Base-by-base conservation (phyloP, 352 stramenopile species). In the Globisporangium ultimum region DNA sequence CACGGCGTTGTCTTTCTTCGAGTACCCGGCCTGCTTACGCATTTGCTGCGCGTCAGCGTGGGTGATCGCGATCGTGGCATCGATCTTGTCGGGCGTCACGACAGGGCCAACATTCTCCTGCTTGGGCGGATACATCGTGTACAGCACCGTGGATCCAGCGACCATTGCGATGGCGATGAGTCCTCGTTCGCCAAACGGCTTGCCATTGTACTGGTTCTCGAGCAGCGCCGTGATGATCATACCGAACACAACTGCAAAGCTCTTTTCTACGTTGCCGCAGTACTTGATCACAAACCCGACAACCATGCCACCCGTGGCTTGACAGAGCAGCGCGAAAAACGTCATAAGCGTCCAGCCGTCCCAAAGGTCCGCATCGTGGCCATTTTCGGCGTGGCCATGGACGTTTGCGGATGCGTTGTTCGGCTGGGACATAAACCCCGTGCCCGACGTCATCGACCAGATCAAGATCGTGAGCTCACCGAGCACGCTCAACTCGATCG, bases 281-380 rank as follows among this genome's bases (percentile, higher is more conserved):
- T 92, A 75, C 67, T 89, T 89, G 63, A 91, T 95, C 36, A 95
- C 85, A 55, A 91, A 89, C 14, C 81, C 85, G 18, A 94, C 85
- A 17, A 91, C 45, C 15, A 94, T 72, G 18, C 85, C 81, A 50
- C 85, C 83, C 14, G 72, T 41, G 2, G 85, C 85, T 63, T 94
- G 83, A 36, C 82, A 87, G 24, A 93, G 58, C 6, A 94, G 61
- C 24, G 85, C 72, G 45, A 84, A 74, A 15, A 91, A 61, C 49
- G 78, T 89, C 63, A 78, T 67, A 4, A 74, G 17, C 13, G 76
- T 89, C 80, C 81, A 93, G n/a, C 80, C 82, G n/a, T 76, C 55
- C 84, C 81, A 91, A 49, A 91, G 68, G 46, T 45, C n/a, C 9
- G 38, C 48, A 10, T 55, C 48, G 15, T 55, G 60, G 15, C 52